phyloP scores from a whole-genome alignment of 257 asterid species.

The Gynochthodes officinalis region DNA sequence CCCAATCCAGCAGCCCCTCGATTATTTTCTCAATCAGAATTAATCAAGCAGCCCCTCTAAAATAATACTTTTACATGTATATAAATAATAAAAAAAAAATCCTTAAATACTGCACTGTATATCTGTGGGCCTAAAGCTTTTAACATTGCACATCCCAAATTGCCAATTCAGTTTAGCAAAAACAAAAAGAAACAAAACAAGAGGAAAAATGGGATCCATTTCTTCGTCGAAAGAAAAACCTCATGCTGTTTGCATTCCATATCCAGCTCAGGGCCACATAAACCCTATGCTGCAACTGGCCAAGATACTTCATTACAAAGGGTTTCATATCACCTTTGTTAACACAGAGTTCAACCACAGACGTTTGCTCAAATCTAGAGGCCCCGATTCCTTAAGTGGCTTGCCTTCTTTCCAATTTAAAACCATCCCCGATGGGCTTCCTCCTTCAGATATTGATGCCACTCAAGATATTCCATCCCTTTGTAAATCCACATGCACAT shows the following conservation, averaged over 20 bases:
- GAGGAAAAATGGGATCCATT: not conserved
- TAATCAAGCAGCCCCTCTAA: too few species aligned
- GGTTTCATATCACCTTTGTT: not conserved
- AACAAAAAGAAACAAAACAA: too few species aligned
- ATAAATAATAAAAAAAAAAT: too few species aligned
- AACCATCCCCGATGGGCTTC: slow-evolving; percentile 17
- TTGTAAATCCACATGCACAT: not conserved
- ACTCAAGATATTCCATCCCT: slow-evolving; percentile 9
- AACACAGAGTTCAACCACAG: not conserved
- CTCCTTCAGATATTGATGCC: slow-evolving; percentile 12
- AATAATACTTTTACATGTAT: too few species aligned
- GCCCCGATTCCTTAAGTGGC: not conserved
- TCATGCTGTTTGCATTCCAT: not conserved
- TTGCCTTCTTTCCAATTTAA: not conserved
- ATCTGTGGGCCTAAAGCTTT: too few species aligned
- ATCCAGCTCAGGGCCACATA: not conserved
- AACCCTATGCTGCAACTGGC: not conserved
- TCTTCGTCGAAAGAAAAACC: not conserved
- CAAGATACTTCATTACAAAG: not conserved
- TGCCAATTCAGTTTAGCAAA: not conserved
- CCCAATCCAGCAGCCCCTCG: too few species aligned
- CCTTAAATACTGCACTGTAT: too few species aligned
- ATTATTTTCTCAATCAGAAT: too few species aligned
- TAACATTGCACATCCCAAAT: not conserved
- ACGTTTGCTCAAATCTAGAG: not conserved